Evolutionary conservation across 768 basidiomycete species (phyloP).

Genomic region (Dacryopinax spathularia): DNA sequence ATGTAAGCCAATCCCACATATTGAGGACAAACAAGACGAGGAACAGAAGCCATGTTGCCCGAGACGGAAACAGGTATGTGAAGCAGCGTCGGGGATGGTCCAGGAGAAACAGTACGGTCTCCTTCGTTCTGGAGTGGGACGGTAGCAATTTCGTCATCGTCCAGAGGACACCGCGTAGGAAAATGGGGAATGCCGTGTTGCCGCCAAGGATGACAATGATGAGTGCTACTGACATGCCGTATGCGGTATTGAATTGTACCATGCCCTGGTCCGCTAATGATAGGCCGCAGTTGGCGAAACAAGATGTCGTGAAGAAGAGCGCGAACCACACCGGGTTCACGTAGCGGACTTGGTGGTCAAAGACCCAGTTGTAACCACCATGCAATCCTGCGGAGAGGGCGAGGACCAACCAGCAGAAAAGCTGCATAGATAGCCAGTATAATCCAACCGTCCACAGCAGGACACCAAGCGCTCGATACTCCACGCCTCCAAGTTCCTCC

Average conservation of each 20-base stretch:
- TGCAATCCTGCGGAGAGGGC: too few relatives aligned
- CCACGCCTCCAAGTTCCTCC: conserved; percentile 86
- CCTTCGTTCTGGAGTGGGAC: conserved; percentile 42
- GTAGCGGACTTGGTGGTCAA: too few relatives aligned
- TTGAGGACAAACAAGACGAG: conserved; percentile 54
- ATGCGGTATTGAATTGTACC: conserved; percentile 82
- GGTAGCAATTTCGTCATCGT: conserved; percentile 46
- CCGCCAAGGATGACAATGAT: conserved; percentile 72
- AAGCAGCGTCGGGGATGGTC: conserved; percentile 89
- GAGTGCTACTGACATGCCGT: conserved; percentile 61
- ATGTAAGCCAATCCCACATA: conserved; percentile 73
- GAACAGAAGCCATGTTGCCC: conserved; percentile 85
- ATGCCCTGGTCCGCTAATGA: conserved; percentile 80
- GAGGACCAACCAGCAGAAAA: too few relatives aligned
- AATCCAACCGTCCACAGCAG: conserved; percentile 66
- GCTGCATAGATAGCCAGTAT: too few relatives aligned
- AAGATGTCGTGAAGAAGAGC: conserved; percentile 66
- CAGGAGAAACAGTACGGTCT: conserved; percentile 78
- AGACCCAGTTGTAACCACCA: too few relatives aligned
- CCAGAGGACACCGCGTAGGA: conserved; percentile 74
- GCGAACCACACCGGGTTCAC: conserved; percentile 83
- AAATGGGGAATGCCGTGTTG: conserved; percentile 70
- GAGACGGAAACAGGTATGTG: conserved; percentile 78
- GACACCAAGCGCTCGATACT: conserved; percentile 71
- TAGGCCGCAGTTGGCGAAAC: conserved; percentile 79